Evolutionary conservation across 1,284 basidiomycete genomes (phyloP).

Genomic region (Apiotrichum gamsii): DNA sequence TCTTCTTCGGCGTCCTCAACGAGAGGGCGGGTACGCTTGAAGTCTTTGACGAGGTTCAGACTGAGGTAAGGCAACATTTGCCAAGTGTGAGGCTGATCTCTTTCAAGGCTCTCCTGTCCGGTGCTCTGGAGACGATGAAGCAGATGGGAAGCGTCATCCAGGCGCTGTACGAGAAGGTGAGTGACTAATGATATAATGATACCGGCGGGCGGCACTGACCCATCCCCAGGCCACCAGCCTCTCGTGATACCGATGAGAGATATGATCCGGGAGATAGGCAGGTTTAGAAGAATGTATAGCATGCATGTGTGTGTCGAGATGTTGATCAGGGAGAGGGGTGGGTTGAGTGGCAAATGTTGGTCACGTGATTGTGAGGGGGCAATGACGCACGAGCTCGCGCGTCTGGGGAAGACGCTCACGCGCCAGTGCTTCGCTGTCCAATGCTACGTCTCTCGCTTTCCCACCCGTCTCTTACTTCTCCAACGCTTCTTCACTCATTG

Average conservation of each 20-base stretch:
- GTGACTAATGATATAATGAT: too few relatives aligned
- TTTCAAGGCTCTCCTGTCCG: slow-evolving; percentile 49
- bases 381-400: too few relatives aligned
- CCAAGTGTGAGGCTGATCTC: too few relatives aligned
- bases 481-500: background rate
- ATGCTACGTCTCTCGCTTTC: too few relatives aligned
- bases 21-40: slow-evolving; percentile 89
- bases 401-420: too few relatives aligned
- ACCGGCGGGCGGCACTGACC: too few relatives aligned
- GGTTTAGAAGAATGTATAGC: background rate
- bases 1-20: slow-evolving; percentile 88
- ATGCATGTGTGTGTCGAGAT: background rate
- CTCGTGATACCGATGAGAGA: too few relatives aligned
- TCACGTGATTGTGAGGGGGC: too few relatives aligned
- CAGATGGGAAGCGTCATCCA: slow-evolving; percentile 89
- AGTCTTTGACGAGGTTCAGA: slow-evolving; percentile 76
- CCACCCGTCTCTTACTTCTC: too few relatives aligned
- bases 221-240: slow-evolving; percentile 20
- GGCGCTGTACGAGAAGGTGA: slow-evolving; percentile 78
- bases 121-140: slow-evolving; percentile 79
- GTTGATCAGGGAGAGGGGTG: background rate
- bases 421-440: too few relatives aligned
- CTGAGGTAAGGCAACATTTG: slow-evolving; percentile 57
- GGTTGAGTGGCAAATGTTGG: background rate
- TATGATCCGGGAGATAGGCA: too few relatives aligned